Base-by-base conservation (phyloP, 1,139 yeast species). In the Yamadazyma blattariae region DNA sequence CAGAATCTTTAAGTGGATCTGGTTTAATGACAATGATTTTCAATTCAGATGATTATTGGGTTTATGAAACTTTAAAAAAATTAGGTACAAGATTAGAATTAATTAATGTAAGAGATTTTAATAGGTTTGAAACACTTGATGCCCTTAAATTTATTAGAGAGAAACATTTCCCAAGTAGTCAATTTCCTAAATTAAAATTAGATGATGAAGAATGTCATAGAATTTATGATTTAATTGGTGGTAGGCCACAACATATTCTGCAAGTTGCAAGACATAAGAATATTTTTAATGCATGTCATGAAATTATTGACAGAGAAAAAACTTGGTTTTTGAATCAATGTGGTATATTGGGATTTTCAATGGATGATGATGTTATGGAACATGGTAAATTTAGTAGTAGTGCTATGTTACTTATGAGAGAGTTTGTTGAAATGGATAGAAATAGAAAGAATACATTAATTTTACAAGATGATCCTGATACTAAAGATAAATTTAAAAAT, bases 331-430 rank as follows among this genome's bases (percentile, higher is more conserved):
- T 86, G 39, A 86, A 85, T 50, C 89, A 85, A 48, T 85, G 95
- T 59, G 94, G 89, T 0, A 63, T 86, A 12, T 57, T 86, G 7
- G 95, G 95, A 2, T 71, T 70, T 47, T 78, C 69, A 17, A 85
- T 86, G 95, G 95, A 86, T 55, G 95, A 86, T 50, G 95, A 86
- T 59, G 95, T 86, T 5, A 83, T 85, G 85, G 94, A 84, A 44
- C 73, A 77, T 43, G 95, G 95, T 6, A 86, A 86, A 54, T 86
- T 86, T 51, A 71, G 89, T 5, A 66, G 82, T 2, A 73, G 87
- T 30, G 92, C 95, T 9, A 84, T 85, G 90, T 62, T 82, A 15
- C 63, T 86, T 35, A 80, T 84, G 77, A 67, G 77, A 38, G 88
- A 76, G 42, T 74, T 86, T 49, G 95, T 85, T 2, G 77, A 77